phyloP scores from a whole-genome alignment of 129 eudicot genomes.

The Artemisia tridentata region DNA sequence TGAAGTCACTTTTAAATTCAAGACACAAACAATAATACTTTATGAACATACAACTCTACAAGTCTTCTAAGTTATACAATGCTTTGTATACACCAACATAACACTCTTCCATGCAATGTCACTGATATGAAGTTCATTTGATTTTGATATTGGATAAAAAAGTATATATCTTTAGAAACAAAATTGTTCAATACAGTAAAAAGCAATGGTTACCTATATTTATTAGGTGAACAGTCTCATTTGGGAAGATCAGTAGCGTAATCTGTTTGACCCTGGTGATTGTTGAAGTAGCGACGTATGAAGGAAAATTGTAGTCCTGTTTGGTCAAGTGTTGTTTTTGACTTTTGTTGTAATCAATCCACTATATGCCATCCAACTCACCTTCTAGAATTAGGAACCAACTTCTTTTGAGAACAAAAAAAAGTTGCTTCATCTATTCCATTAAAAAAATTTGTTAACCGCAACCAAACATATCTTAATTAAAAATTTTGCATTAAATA shows the following conservation, averaged over 20 bases:
- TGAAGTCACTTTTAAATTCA: too few relatives aligned
- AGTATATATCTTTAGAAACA: background rate
- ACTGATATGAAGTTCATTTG: too few relatives aligned
- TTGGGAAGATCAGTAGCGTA: constrained; percentile 24
- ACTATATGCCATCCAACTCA: background rate
- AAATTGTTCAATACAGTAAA: background rate
- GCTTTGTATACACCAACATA: too few relatives aligned
- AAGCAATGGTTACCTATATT: background rate
- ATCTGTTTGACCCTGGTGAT: constrained; percentile 29
- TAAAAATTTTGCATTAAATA: too few relatives aligned
- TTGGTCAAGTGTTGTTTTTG: constrained; percentile 40
- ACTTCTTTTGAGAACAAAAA: background rate
- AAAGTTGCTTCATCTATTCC: background rate
- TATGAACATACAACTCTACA: too few relatives aligned
- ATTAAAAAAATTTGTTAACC: too few relatives aligned
- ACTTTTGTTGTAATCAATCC: constrained; percentile 26
- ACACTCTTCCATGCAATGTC: too few relatives aligned
- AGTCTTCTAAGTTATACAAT: too few relatives aligned
- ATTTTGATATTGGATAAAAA: too few relatives aligned
- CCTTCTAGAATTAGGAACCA: constrained; percentile 20
- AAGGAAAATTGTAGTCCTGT: constrained; percentile 27
- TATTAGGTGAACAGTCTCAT: constrained; percentile 34
- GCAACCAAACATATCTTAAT: too few relatives aligned
- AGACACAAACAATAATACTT: too few relatives aligned
- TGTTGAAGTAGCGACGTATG: constrained; percentile 29